Conservation (phyloP, 2,329 filamentous ascomycete genomes). For the Verticillium klebahnii region DNA sequence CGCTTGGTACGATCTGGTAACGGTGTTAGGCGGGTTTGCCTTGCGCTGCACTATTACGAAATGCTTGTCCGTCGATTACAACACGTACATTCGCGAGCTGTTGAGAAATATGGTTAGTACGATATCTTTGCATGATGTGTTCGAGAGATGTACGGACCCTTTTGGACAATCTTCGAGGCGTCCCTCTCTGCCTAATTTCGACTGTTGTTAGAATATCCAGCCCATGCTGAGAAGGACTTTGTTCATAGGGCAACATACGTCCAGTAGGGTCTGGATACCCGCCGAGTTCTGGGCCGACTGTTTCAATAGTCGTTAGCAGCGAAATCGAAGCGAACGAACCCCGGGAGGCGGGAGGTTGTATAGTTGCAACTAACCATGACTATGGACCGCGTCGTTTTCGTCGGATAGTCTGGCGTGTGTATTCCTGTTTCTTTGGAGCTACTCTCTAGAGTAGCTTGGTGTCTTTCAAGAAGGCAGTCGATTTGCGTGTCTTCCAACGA, state of each 20-base stretch:
- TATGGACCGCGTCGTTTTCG: not conserved
- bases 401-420: not conserved
- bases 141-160: constrained; percentile 55
- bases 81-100: constrained; percentile 81
- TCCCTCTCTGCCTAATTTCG: constrained; percentile 80
- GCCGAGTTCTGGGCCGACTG: constrained; percentile 98
- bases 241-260: constrained; percentile 59
- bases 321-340: not conserved
- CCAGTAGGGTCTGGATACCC: constrained; percentile 97
- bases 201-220: not conserved
- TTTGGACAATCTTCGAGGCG: constrained; percentile 98
- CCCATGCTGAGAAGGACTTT: not conserved
- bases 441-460: too few species aligned
- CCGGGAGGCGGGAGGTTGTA: too few species aligned
- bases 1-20: constrained; percentile 73
- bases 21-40: not conserved
- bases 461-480: too few species aligned
- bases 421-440: too few species aligned
- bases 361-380: not conserved
- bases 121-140: not conserved
- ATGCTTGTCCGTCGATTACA: too few species aligned
- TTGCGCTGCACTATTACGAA: not conserved
- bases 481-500: too few species aligned
- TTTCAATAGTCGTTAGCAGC: constrained; percentile 3
- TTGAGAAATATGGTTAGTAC: not conserved